Conservation (phyloP, 805 yeast genomes). For the Barnettozyma populi region DNA sequence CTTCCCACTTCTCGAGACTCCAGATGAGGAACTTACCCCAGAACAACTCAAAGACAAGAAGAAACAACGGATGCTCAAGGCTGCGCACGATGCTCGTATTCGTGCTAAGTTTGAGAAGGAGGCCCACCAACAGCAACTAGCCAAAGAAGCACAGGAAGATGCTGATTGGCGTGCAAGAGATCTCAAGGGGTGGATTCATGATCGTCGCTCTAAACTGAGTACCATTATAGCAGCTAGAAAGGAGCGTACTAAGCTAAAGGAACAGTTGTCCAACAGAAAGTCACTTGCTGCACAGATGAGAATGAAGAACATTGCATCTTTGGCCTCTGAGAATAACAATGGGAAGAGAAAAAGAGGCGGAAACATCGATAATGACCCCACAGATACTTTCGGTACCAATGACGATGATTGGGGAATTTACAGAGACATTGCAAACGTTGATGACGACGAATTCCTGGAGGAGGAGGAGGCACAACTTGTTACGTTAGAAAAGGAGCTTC, state of each 20-base stretch:
- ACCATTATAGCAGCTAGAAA: constrained; percentile 54
- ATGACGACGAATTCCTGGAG: constrained; percentile 76
- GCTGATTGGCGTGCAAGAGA: constrained; percentile 72
- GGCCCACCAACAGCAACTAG: constrained; percentile 52
- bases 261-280: constrained; percentile 80
- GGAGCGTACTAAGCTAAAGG: constrained; percentile 64
- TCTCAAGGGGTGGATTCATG: constrained; percentile 72
- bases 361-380: constrained; percentile 84
- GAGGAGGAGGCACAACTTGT: constrained; percentile 58
- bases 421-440: constrained; percentile 69
- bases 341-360: constrained; percentile 49
- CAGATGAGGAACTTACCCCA: constrained; percentile 77
- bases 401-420: constrained; percentile 95
- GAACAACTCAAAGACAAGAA: constrained; percentile 85
- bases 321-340: constrained; percentile 66
- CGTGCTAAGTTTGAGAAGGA: constrained; percentile 76
- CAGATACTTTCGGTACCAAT: constrained; percentile 90
- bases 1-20: constrained; percentile 71
- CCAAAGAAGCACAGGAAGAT: constrained; percentile 61
- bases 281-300: constrained; percentile 88
- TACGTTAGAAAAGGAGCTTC: constrained; percentile 65
- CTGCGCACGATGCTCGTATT: constrained; percentile 83
- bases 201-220: constrained; percentile 57
- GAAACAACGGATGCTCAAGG: constrained; percentile 74
- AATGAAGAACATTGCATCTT: constrained; percentile 84